Percentiles rank a stretch among this genome's conserved stretches.
Conservation (phyloP, 2,329 filamentous ascomycete species). For the Xylaria polymorpha region DNA sequence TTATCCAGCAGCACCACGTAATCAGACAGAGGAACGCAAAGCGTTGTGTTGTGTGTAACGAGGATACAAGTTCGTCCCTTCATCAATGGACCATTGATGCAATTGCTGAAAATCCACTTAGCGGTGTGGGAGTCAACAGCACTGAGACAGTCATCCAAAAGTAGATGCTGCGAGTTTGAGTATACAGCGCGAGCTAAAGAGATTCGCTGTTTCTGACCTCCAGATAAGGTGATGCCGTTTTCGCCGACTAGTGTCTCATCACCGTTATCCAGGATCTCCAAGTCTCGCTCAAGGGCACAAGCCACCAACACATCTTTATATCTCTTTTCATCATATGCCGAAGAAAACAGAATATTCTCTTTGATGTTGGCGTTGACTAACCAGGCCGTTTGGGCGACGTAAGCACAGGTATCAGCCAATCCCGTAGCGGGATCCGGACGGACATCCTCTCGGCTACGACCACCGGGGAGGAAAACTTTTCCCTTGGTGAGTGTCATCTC, state of each 20-base stretch:
- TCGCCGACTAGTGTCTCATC: constrained; percentile 96
- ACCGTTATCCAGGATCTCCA: constrained; percentile 91
- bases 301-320: constrained; percentile 91
- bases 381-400: constrained; percentile 97
- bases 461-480: constrained; percentile 85
- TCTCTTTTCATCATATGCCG: constrained; percentile 80
- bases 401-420: constrained; percentile 91
- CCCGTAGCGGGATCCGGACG: constrained; percentile 83
- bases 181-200: constrained; percentile 98
- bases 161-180: constrained; percentile 88
- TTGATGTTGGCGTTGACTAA: constrained; percentile 95
- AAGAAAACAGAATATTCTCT: constrained; percentile 94
- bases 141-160: constrained; percentile 94
- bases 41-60: constrained; percentile 93
- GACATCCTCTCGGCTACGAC: constrained; percentile 85
- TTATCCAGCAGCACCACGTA: constrained; percentile 90
- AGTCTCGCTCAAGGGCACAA: constrained; percentile 89
- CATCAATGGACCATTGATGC: constrained; percentile 91
- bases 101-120: constrained; percentile 97
- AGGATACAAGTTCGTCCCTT: constrained; percentile 88
- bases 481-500: constrained; percentile 93
- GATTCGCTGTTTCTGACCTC: constrained; percentile 97
- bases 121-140: constrained; percentile 97
- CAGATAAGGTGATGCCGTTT: constrained; percentile 95
- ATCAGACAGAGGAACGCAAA: constrained; percentile 83